These are phyloP conservation scores for Barnettozyma pratensis DNA, from an alignment of 805 yeast genomes.

Conservation along the genomic window DNA sequence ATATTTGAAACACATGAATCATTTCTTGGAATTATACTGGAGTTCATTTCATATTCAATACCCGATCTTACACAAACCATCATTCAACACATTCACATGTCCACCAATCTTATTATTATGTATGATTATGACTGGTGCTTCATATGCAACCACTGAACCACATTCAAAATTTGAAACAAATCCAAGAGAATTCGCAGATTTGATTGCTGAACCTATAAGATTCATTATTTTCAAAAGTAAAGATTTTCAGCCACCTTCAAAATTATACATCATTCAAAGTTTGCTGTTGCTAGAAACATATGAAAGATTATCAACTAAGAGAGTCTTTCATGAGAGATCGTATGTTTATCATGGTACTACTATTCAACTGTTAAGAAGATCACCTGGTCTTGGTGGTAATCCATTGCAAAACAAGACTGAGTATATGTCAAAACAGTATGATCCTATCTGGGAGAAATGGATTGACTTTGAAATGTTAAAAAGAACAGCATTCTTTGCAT, in stretches of 20 bases:
- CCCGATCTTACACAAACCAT: conserved; percentile 43
- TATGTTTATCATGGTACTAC: conserved; percentile 87
- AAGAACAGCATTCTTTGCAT: conserved; percentile 75
- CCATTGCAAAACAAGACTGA: conserved; percentile 36
- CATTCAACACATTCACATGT: conserved; percentile 47
- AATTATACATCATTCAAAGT: conserved; percentile 72
- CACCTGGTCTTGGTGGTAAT: conserved; percentile 72
- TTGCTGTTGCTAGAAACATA: conserved; percentile 69
- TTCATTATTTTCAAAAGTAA: conserved; percentile 66
- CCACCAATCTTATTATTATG: conserved; percentile 48
- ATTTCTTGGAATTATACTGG: conserved; percentile 25
- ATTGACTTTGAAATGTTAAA: conserved; percentile 75
- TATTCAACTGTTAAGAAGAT: conserved; percentile 68
- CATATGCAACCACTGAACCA: conserved; percentile 20
- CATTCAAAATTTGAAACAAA: conserved; percentile 10
- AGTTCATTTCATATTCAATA: conserved; percentile 35
- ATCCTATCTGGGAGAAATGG: conserved; percentile 57
- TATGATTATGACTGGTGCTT: conserved; percentile 38
- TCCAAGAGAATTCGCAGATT: conserved; percentile 27
- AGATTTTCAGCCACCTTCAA: conserved; percentile 73
- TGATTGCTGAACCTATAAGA: conserved; percentile 48
- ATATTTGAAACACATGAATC: conserved; percentile 18
- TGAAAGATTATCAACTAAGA: conserved; percentile 66
- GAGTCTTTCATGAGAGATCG: conserved; percentile 74
- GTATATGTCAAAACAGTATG: conserved; percentile 26